phyloP scores from a whole-genome alignment of 2,329 filamentous ascomycete species.

The Bipolaris gigantea region DNA sequence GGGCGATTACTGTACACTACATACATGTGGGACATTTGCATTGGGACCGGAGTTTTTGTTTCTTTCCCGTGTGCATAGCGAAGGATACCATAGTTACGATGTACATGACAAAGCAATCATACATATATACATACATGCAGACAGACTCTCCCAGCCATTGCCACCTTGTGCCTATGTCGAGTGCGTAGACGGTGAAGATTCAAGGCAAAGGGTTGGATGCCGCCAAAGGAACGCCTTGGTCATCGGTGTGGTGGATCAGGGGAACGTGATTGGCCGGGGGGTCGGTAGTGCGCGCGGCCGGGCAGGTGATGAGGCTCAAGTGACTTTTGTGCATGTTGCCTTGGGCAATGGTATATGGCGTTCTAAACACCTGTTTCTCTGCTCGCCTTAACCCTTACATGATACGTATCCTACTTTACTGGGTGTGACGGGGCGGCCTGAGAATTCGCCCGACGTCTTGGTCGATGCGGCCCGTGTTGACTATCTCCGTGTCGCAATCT shows the following conservation, averaged over 20 bases:
- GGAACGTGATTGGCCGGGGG: slow-evolving; percentile 4
- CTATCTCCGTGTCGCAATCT: slow-evolving; percentile 18
- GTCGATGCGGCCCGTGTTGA: neutral
- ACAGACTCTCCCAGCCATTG: neutral
- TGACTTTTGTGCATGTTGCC: neutral
- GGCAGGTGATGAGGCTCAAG: slow-evolving; percentile 6
- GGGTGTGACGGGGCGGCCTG: slow-evolving; percentile 1
- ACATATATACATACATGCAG: neutral
- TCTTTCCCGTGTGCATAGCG: neutral
- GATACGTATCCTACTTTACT: too few species aligned
- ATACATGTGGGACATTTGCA: slow-evolving; percentile 2
- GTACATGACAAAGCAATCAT: neutral
- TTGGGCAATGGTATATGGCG: neutral
- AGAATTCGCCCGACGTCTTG: slow-evolving; percentile 13
- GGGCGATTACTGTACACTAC: neutral
- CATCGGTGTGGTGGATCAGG: slow-evolving; percentile 4
- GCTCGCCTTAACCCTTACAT: too few species aligned
- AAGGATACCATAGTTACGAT: slow-evolving; percentile 1
- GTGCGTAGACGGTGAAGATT: neutral
- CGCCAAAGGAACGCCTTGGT: neutral
- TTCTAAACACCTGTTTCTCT: neutral
- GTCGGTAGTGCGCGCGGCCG: neutral
- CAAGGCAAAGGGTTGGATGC: neutral
- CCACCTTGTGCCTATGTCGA: neutral
- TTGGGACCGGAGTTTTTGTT: neutral